Conservation (phyloP, 371 early-diverging fungal genomes). For the Mucor saturninus region DNA sequence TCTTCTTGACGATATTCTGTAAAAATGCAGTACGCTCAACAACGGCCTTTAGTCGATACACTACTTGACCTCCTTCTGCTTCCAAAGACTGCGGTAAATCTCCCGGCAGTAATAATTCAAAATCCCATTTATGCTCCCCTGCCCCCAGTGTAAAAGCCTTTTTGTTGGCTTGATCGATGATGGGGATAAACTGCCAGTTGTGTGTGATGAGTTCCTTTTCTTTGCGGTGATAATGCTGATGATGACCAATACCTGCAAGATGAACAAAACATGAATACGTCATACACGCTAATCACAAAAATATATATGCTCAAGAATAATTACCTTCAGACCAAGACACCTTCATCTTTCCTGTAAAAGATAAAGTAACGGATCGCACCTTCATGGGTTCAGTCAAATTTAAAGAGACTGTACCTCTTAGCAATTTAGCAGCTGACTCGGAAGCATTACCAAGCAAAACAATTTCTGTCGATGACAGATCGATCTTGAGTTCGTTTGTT, state of each 20-base stretch:
- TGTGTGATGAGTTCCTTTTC: slow-evolving; percentile 40
- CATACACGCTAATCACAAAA: background rate
- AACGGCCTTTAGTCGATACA: slow-evolving; percentile 43
- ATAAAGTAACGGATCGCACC: slow-evolving; percentile 37
- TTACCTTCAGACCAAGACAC: slow-evolving; percentile 56
- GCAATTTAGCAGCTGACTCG: slow-evolving; percentile 47
- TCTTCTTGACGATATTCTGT: slow-evolving; percentile 41
- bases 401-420: slow-evolving; percentile 39
- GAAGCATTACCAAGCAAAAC: slow-evolving; percentile 40
- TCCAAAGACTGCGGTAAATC: slow-evolving; percentile 52
- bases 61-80: slow-evolving; percentile 43
- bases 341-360: slow-evolving; percentile 50
- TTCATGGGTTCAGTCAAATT: slow-evolving; percentile 43
- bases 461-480: slow-evolving; percentile 33
- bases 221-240: slow-evolving; percentile 48
- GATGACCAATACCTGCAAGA: slow-evolving; percentile 39
- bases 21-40: slow-evolving; percentile 48
- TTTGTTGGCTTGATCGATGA: slow-evolving; percentile 25
- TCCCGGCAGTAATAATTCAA: slow-evolving; percentile 46
- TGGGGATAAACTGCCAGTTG: slow-evolving; percentile 41
- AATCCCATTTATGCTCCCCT: slow-evolving; percentile 43
- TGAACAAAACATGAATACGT: background rate
- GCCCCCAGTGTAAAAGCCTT: slow-evolving; percentile 31
- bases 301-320: too few species aligned
- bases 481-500: slow-evolving; percentile 39